phyloP scores from a whole-genome alignment of 2,329 filamentous ascomycete species.

The Fusarium sp. region DNA sequence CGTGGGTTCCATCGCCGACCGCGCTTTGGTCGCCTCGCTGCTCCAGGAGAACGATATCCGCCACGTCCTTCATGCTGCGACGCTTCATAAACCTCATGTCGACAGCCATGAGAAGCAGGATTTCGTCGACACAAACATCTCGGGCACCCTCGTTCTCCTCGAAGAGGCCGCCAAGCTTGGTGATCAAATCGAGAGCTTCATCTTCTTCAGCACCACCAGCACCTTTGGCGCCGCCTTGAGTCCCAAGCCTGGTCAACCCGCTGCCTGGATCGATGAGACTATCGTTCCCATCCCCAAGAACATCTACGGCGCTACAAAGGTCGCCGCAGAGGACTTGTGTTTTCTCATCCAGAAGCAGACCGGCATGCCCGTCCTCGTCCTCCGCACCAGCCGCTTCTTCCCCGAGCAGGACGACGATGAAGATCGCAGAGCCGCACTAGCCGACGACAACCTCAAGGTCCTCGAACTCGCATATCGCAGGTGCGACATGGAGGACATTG shows the following conservation, averaged over 20 bases:
- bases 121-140: constrained; percentile 63
- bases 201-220: constrained; percentile 65
- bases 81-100: constrained; percentile 65
- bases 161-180: constrained; percentile 54
- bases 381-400: constrained; percentile 66
- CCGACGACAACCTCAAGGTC: constrained; percentile 63
- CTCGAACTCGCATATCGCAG: constrained; percentile 64
- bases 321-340: constrained; percentile 65
- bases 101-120: constrained; percentile 60
- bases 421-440: constrained; percentile 54
- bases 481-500: constrained; percentile 62
- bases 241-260: constrained; percentile 54
- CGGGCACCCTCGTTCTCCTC: constrained; percentile 60
- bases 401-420: constrained; percentile 64
- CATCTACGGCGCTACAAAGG: constrained; percentile 66
- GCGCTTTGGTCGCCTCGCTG: constrained; percentile 51
- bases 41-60: constrained; percentile 53
- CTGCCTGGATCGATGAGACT: constrained; percentile 62
- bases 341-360: constrained; percentile 58
- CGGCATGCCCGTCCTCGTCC: constrained; percentile 58
- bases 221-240: constrained; percentile 60
- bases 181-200: constrained; percentile 55
- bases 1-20: constrained; percentile 58
- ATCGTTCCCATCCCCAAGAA: constrained; percentile 62
- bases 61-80: constrained; percentile 62